Evolutionary conservation across 1,139 yeast genomes (phyloP), one percentile per base, ranked within the genome.

Genomic region (Lodderomyces elongisporus): DNA sequence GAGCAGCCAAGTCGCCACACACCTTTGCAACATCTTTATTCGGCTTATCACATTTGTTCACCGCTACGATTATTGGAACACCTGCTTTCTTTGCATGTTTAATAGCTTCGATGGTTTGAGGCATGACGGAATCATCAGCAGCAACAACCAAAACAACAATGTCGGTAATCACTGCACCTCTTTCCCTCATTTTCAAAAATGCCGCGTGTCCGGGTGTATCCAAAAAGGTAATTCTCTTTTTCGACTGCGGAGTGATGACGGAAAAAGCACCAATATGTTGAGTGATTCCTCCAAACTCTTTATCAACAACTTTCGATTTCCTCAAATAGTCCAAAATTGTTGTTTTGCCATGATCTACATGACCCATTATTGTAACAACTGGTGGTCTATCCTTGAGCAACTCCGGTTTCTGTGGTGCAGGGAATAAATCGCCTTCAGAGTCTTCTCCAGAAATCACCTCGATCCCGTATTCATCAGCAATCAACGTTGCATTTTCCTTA

Each of bases 121-220:
- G 97, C 94, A 84, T 91, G 16, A 93, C 94, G 1, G 96, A 85
- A 58, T 91, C 99, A 57, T 91, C 97, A 1, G 95, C 95, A 1
- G 98, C 96, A n/a, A 91, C 96, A 7, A 91, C 97, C 39, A 91
- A 66, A 32, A 91, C 75, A 25, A 91, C 87, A 37, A 91, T 82
- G 64, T 91, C 99, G 0, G 99, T 91, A 31, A 89, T 77, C 46
- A 79, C 80, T 0, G 98, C 97, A 29, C 98, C 98, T 46, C 99
- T 72, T 60, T 91, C 94, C 46, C 99, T 75, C 96, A 91, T 89
- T 48, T 88, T 88, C 45, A 91, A 66, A 52, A 91, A 91, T 0
- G 97, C 98, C 10, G 96, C 94, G 59, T 91, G 99, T 0, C 99
- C 99, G 0, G 99, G 99, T 0, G 99, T 91, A 56, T 91, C 99